phyloP scores from a whole-genome alignment of 208 protist species.

The Leishmania lainsoni region DNA sequence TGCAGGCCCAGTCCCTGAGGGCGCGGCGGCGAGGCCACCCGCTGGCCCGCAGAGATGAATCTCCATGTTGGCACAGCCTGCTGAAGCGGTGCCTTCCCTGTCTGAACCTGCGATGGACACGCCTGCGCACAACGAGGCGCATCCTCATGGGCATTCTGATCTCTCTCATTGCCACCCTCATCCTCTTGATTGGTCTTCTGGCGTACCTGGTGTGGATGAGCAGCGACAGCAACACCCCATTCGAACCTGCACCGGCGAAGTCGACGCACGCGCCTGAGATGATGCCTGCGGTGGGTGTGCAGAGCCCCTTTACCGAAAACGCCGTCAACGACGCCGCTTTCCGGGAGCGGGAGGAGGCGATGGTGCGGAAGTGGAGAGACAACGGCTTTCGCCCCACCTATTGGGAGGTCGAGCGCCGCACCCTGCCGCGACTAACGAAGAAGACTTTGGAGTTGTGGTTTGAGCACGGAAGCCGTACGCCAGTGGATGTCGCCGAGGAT shows the following conservation, averaged over 20 bases:
- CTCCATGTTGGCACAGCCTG: background rate
- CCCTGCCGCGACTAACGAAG: conserved; percentile 15
- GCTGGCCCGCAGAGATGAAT: background rate
- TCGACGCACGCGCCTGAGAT: background rate
- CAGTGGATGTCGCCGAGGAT: conserved; percentile 8
- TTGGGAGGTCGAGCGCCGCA: conserved; percentile 21
- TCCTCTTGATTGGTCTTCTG: background rate
- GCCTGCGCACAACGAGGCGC: background rate
- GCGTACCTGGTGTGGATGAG: background rate
- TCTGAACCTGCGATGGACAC: background rate
- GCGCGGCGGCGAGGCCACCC: background rate
- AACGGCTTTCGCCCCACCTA: conserved; percentile 24
- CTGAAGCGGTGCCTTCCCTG: conserved; percentile 12
- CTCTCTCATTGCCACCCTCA: background rate
- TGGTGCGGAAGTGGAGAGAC: background rate
- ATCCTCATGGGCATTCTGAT: background rate
- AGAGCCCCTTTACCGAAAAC: background rate
- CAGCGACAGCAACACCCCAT: background rate
- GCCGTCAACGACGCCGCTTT: background rate
- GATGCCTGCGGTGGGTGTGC: too few relatives aligned
- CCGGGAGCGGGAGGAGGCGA: background rate
- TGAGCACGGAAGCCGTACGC: background rate
- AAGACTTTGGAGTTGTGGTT: conserved; percentile 13
- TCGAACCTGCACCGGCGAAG: background rate
- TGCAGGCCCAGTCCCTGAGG: background rate